Evolutionary conservation across 108 stramenopile species (phyloP).

Genomic region (Nitzschia sp.): DNA sequence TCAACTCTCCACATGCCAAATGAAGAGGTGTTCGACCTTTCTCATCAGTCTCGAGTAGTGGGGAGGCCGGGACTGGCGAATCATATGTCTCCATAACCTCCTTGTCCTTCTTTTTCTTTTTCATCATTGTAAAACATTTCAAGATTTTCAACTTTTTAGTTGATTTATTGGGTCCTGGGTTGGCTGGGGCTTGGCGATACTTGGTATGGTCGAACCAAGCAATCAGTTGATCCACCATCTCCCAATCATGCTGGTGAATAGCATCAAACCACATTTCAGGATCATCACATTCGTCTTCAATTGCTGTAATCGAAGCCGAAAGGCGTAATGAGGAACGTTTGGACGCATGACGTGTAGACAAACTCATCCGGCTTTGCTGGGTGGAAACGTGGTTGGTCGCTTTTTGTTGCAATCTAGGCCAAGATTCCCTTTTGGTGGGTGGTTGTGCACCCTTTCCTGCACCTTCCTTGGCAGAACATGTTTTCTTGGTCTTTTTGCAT

Average conservation of each 20-base stretch:
- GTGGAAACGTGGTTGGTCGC: too few species aligned
- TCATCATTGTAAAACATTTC: neutral
- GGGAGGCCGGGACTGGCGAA: neutral
- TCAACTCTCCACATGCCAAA: conserved; percentile 26
- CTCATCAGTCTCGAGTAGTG: conserved; percentile 18
- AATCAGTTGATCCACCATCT: conserved; percentile 10
- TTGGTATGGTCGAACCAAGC: conserved; percentile 19
- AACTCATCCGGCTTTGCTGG: too few species aligned
- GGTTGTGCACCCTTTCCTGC: too few species aligned
- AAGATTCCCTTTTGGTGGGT: too few species aligned
- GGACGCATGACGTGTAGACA: too few species aligned
- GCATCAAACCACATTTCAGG: conserved; percentile 9
- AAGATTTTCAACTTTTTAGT: conserved; percentile 4
- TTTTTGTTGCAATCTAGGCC: too few species aligned
- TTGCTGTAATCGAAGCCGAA: too few species aligned
- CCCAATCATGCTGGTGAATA: conserved; percentile 25
- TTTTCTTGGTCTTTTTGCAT: too few species aligned
- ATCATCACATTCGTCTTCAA: conserved; percentile 4
- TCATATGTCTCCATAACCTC: neutral
- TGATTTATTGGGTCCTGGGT: neutral
- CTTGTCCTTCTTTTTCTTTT: neutral
- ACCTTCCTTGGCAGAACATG: too few species aligned
- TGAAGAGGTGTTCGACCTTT: conserved; percentile 28
- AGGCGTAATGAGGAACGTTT: too few species aligned
- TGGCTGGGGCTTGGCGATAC: neutral